Conservation (phyloP, 2,329 filamentous ascomycete genomes). For the Claviceps pazoutovae region DNA sequence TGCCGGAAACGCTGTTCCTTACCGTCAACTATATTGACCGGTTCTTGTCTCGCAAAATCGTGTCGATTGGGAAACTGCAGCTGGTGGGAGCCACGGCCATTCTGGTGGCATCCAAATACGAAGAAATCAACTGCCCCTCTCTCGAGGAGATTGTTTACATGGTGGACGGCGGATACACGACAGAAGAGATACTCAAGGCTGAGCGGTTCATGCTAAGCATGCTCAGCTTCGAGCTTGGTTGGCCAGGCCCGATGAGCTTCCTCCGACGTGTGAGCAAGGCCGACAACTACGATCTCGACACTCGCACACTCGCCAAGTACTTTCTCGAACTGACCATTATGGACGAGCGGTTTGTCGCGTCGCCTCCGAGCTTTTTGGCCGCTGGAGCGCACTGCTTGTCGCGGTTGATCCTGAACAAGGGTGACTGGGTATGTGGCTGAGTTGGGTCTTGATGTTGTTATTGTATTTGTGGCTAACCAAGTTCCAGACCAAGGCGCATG, state of each 20-base stretch:
- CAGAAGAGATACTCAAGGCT: slow-evolving; percentile 89
- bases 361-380: slow-evolving; percentile 77
- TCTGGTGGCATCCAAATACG: slow-evolving; percentile 93
- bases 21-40: slow-evolving; percentile 95
- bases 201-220: slow-evolving; percentile 97
- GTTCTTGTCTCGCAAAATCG: slow-evolving; percentile 86
- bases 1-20: slow-evolving; percentile 90
- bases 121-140: slow-evolving; percentile 96
- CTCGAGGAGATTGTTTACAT: slow-evolving; percentile 95
- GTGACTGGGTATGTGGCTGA: slow-evolving; percentile 62
- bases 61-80: slow-evolving; percentile 89
- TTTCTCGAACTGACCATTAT: slow-evolving; percentile 94
- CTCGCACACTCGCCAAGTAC: slow-evolving; percentile 90
- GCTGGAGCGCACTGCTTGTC: slow-evolving; percentile 89
- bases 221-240: slow-evolving; percentile 89
- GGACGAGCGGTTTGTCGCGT: slow-evolving; percentile 93
- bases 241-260: slow-evolving; percentile 99
- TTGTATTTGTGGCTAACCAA: neutral
- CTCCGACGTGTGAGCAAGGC: slow-evolving; percentile 93
- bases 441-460: neutral
- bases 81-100: slow-evolving; percentile 92
- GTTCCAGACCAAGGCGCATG: slow-evolving; percentile 59
- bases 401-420: slow-evolving; percentile 77
- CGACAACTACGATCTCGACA: slow-evolving; percentile 93
- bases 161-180: slow-evolving; percentile 83